phyloP scores from a whole-genome alignment of 345 rosid species.

The Gossypium stocksii region DNA sequence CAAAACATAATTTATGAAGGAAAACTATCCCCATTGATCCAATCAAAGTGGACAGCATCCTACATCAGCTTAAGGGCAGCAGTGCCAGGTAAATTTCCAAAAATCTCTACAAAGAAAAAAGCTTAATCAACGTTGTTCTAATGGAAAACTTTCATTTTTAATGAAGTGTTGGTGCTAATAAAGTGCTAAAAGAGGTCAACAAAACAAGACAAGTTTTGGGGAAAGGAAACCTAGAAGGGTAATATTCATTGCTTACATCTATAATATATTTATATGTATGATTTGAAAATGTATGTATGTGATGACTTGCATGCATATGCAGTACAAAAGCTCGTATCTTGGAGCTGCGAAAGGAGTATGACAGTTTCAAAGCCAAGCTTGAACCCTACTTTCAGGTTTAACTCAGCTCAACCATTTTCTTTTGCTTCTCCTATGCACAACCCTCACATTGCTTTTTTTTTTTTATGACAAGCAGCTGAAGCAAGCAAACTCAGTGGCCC shows the following conservation, averaged over 20 bases:
- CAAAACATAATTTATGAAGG: not conserved
- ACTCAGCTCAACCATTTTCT: not conserved
- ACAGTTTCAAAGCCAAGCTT: slow-evolving; percentile 24
- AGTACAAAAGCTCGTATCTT: slow-evolving; percentile 8
- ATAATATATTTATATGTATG: not conserved
- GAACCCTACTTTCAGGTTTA: slow-evolving; percentile 27
- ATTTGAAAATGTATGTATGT: not conserved
- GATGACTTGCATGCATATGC: slow-evolving; percentile 5
- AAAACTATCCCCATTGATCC: slow-evolving; percentile 17
- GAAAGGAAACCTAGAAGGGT: slow-evolving; percentile 22
- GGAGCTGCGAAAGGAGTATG: slow-evolving; percentile 21
- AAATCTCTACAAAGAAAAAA: not conserved
- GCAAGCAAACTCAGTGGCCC: slow-evolving; percentile 6
- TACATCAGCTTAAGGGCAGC: slow-evolving; percentile 25
- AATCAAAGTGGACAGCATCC: slow-evolving; percentile 4
- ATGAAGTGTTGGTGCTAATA: slow-evolving; percentile 32
- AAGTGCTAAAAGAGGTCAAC: slow-evolving; percentile 14
- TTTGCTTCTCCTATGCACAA: not conserved
- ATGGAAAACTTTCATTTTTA: not conserved
- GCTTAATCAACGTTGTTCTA: not conserved
- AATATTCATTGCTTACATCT: not conserved
- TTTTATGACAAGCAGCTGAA: slow-evolving; percentile 3
- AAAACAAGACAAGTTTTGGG: not conserved
- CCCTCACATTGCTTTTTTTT: not conserved
- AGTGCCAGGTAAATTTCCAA: slow-evolving; percentile 19